phyloP scores from a whole-genome alignment of 257 asterid species.

The Penstemon davidsonii region DNA sequence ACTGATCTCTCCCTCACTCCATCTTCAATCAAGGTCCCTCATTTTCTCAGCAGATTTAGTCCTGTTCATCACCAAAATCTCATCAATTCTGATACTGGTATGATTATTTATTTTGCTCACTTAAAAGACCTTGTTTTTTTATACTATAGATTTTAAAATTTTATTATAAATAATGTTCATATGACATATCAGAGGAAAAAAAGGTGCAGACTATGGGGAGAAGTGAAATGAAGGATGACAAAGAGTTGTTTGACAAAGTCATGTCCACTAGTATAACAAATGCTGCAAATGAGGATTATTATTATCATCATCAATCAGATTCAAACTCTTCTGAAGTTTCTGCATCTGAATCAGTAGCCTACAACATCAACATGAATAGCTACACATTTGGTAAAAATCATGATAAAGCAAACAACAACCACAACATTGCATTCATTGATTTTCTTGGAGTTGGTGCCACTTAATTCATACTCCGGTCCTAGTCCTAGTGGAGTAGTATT shows the following conservation, averaged over 20 bases:
- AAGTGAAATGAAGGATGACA: slow-evolving; percentile 5
- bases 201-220: background rate
- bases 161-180: background rate
- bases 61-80: slow-evolving; percentile 29
- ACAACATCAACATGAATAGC: slow-evolving; percentile 37
- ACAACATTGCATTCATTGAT: slow-evolving; percentile 45
- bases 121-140: background rate
- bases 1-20: slow-evolving; percentile 50
- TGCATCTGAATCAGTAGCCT: slow-evolving; percentile 48
- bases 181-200: background rate
- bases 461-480: slow-evolving; percentile 8
- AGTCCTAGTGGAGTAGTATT: background rate
- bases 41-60: slow-evolving; percentile 28
- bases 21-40: slow-evolving; percentile 29
- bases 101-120: background rate
- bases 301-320: slow-evolving; percentile 32
- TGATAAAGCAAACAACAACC: slow-evolving; percentile 22
- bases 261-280: background rate
- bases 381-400: slow-evolving; percentile 38
- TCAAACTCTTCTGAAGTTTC: slow-evolving; percentile 45
- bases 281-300: slow-evolving; percentile 29
- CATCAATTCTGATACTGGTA: slow-evolving; percentile 25
- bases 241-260: background rate
- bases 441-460: slow-evolving; percentile 67
- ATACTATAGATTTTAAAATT: background rate